phyloP scores from a whole-genome alignment of 345 rosid genomes.

The Lagerstroemia speciosa region DNA sequence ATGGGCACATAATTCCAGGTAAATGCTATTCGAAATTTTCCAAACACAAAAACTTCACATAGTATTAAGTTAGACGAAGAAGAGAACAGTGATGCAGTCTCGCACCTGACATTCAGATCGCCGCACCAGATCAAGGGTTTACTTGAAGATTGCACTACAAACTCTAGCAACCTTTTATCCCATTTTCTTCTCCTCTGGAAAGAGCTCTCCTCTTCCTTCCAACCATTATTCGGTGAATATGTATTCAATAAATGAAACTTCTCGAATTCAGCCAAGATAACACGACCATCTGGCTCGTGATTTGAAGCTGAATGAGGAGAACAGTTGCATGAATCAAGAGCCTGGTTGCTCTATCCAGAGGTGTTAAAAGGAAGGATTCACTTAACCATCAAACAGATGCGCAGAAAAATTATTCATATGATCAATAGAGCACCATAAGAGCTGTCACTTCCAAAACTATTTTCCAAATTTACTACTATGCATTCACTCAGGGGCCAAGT shows the following conservation, averaged over 20 bases:
- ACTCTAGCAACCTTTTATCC: conserved; percentile 81
- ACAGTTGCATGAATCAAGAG: conserved; percentile 3
- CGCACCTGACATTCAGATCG: conserved; percentile 87
- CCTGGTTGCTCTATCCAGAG: not conserved
- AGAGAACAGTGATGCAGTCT: not conserved
- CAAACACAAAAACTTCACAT: not conserved
- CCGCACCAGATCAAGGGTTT: conserved; percentile 98
- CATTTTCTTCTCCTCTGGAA: conserved; percentile 93
- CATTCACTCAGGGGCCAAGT: not conserved
- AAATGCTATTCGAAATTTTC: not conserved
- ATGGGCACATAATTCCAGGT: not conserved
- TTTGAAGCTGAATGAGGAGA: conserved; percentile 40
- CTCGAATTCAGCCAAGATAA: conserved; percentile 85
- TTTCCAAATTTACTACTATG: not conserved
- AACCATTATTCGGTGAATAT: conserved; percentile 92
- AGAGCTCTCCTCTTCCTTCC: conserved; percentile 93
- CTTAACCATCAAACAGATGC: not conserved
- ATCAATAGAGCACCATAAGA: not conserved
- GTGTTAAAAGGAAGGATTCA: not conserved
- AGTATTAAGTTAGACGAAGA: not conserved
- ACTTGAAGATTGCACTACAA: conserved; percentile 51
- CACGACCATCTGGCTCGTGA: conserved; percentile 94
- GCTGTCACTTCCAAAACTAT: not conserved
- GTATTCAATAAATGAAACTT: conserved; percentile 64
- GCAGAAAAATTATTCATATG: not conserved